These are phyloP conservation scores for Neonectria punicea DNA, from an alignment of 2,329 filamentous ascomycete genomes.

Conservation along the genomic window DNA sequence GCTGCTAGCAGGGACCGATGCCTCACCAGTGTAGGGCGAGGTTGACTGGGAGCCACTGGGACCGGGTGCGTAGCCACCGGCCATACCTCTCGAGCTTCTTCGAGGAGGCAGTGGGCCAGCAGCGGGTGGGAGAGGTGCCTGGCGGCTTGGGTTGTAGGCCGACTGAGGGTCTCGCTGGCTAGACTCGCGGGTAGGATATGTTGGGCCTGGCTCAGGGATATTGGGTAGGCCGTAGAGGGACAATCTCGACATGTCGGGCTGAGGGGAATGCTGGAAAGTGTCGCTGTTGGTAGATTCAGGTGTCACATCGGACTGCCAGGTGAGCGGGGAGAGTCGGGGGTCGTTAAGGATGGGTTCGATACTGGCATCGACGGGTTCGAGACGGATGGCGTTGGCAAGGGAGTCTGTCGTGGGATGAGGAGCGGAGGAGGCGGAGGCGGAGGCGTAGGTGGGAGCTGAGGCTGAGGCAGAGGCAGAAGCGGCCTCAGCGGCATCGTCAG, in stretches of 20 bases:
- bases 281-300: constrained; percentile 28
- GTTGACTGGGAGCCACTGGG: constrained; percentile 37
- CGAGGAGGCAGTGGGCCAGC: constrained; percentile 76
- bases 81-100: constrained; percentile 78
- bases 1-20: constrained; percentile 66
- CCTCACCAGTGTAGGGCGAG: constrained; percentile 52
- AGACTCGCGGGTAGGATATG: constrained; percentile 70
- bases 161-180: constrained; percentile 71
- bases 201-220: constrained; percentile 67
- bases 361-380: constrained; percentile 38
- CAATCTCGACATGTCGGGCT: constrained; percentile 47
- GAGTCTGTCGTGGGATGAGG: constrained; percentile 29
- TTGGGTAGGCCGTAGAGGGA: constrained; percentile 65
- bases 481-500: constrained; percentile 73
- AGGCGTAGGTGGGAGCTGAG: constrained; percentile 36
- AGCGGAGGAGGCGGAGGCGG: constrained; percentile 23
- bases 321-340: constrained; percentile 33
- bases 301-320: constrained; percentile 28
- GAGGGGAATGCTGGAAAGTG: constrained; percentile 29
- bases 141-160: constrained; percentile 71
- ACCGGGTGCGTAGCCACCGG: constrained; percentile 61
- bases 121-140: constrained; percentile 59
- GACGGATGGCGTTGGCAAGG: constrained; percentile 34
- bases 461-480: constrained; percentile 41
- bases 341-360: constrained; percentile 36